Percentiles rank a stretch among this genome's conserved stretches.
Evolutionary conservation across 495 filamentous ascomycete species (phyloP).

Genomic region (Xylaria nigripes): DNA sequence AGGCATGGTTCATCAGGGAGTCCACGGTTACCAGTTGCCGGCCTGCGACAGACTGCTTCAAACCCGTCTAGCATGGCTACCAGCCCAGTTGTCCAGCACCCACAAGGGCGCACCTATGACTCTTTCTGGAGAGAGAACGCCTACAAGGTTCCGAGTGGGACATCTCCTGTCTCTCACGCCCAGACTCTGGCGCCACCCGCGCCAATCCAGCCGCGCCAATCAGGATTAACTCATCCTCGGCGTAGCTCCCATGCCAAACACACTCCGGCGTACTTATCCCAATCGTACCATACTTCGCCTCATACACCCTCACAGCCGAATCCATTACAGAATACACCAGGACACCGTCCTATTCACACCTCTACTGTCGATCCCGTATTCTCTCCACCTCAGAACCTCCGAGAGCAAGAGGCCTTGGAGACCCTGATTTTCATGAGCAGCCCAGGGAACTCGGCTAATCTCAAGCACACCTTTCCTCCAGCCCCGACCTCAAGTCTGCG

Average conservation of each 20-base stretch:
- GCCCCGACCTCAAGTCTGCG: conserved; percentile 18
- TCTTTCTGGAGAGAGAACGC: conserved; percentile 36
- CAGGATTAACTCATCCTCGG: conserved; percentile 22
- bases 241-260: conserved; percentile 33
- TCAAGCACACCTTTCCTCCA: conserved; percentile 41
- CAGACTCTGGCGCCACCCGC: conserved; percentile 51
- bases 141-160: conserved; percentile 13
- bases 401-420: conserved; percentile 83
- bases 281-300: conserved; percentile 30
- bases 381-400: conserved; percentile 42
- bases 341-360: conserved; percentile 33
- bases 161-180: conserved; percentile 19
- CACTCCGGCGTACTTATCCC: conserved; percentile 31
- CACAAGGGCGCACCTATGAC: conserved; percentile 31
- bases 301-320: conserved; percentile 33
- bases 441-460: conserved; percentile 61
- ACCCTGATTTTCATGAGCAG: conserved; percentile 82
- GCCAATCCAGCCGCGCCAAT: conserved; percentile 45
- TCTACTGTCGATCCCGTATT: conserved; percentile 55
- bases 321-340: conserved; percentile 25
- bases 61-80: conserved; percentile 28
- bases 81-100: conserved; percentile 20
- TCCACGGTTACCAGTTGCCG: conserved; percentile 30
- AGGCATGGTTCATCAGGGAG: conserved; percentile 41
- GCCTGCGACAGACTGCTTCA: conserved; percentile 25